Conservation (phyloP, 371 early-diverging fungal species). For the Rhizomucor pusillus region DNA sequence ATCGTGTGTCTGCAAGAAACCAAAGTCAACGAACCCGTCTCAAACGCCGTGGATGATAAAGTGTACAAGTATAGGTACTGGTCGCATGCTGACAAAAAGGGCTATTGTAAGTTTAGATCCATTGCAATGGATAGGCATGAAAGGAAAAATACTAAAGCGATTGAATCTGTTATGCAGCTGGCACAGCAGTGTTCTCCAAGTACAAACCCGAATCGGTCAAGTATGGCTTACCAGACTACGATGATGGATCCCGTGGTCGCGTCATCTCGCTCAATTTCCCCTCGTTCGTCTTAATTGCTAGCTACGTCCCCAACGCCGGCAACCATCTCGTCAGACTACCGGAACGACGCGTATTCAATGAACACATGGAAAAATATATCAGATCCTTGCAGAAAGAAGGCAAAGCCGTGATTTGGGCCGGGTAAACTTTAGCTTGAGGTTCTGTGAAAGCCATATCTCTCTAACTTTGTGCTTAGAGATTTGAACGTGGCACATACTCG, state of each 20-base stretch:
- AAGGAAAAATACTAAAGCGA: too few relatives aligned
- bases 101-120: conserved; percentile 53
- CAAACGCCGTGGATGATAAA: conserved; percentile 50
- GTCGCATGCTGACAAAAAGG: conserved; percentile 74
- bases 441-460: not conserved
- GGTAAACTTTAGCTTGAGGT: conserved; percentile 38
- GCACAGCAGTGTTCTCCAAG: conserved; percentile 80
- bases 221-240: conserved; percentile 62
- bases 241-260: conserved; percentile 65
- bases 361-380: conserved; percentile 67
- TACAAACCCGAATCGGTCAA: conserved; percentile 64
- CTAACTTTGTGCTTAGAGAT: conserved; percentile 44
- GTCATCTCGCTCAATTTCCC: conserved; percentile 72
- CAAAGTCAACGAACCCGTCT: conserved; percentile 63
- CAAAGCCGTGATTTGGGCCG: conserved; percentile 82
- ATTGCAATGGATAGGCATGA: too few relatives aligned
- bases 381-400: conserved; percentile 61
- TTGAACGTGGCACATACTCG: conserved; percentile 87
- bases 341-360: conserved; percentile 66
- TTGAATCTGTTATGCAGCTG: conserved; percentile 39
- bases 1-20: conserved; percentile 87
- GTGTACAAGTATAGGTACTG: conserved; percentile 73
- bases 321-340: conserved; percentile 66
- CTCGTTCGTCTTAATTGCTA: conserved; percentile 64
- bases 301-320: conserved; percentile 86